Conservation (phyloP, 371 early-diverging fungal genomes). For the Saksenaea oblongispora region DNA sequence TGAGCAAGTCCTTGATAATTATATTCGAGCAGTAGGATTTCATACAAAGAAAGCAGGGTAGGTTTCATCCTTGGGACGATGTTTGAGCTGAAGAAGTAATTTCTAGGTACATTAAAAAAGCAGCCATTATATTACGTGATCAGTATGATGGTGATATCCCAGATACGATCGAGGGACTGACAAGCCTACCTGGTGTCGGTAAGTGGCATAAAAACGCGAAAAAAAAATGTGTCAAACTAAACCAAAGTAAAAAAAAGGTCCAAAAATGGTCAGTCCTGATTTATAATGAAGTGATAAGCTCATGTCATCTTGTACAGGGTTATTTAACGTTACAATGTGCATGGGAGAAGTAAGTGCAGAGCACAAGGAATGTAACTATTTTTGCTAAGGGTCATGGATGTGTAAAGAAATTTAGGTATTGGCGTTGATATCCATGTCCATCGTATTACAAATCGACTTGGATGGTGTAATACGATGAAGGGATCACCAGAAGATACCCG, state of each 20-base stretch:
- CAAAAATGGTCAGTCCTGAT: conserved; percentile 79
- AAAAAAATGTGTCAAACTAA: background rate
- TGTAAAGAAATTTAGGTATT: conserved; percentile 85
- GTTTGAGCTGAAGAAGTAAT: background rate
- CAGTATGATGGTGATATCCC: conserved; percentile 88
- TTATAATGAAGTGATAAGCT: background rate
- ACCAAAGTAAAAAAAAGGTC: conserved; percentile 60
- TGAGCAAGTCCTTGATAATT: conserved; percentile 63
- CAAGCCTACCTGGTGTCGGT: conserved; percentile 91
- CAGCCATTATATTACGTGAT: conserved; percentile 74
- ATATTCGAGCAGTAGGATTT: conserved; percentile 89
- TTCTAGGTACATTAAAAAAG: conserved; percentile 65
- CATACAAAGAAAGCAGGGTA: conserved; percentile 83
- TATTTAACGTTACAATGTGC: conserved; percentile 84
- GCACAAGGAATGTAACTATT: background rate
- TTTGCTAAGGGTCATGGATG: too few relatives aligned
- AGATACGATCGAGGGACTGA: conserved; percentile 73
- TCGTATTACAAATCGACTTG: conserved; percentile 90
- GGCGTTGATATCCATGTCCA: conserved; percentile 99
- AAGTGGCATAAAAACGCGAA: background rate
- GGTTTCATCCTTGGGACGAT: conserved; percentile 3
- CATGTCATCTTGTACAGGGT: conserved; percentile 45
- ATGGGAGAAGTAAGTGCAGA: conserved; percentile 71
- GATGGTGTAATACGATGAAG: conserved; percentile 80
- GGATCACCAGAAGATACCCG: conserved; percentile 82